Base-by-base conservation (phyloP, 2,329 filamentous ascomycete species). In the Colletotrichum gigasporum region DNA sequence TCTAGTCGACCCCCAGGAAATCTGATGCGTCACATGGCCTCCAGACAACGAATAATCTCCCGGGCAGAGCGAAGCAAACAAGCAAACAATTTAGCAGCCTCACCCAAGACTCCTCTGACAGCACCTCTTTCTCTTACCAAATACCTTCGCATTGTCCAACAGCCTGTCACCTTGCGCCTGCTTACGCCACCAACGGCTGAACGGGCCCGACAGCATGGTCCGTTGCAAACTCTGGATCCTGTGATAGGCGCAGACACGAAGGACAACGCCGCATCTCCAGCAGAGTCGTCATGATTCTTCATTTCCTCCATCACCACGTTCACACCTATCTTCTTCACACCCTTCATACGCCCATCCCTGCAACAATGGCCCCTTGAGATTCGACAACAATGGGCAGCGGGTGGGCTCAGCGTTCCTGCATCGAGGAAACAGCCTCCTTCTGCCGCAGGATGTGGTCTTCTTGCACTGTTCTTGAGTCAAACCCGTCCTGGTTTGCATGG, bases 181-280 rank as follows among this genome's bases (percentile, higher is more conserved):
- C 34, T 18, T 26, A 30, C 41, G 32, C 47, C 41, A 48, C 44
- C 45, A 63, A 52, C 51, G 24, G 20, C 30, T 30, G 22, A 18
- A n/a, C 7, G 47, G 55, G 26, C 41, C 61, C 61, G 39, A 60
- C 39, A 53, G 55, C 35, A 32, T n/a, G 61, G 61, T 54, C 42
- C 61, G 24, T 44, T n/a, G 16, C 28, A 12, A 9, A 4, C 11
- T 35, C n/a, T 18, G 54, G 42, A 11, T 8, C 14, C 11, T 35
- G 41, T 35, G 26, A 42, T 24, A 26, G 60, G 39, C 18, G 28
- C 22, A 39, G 24, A 41, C 34, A 48, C 37, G 39, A 35, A 18
- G 16, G n/a, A 20, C 20, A n/a, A 3, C 14, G 20, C 34, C 24
- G 24, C 12, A 20, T 34, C 55, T 10, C 39, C 30, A 44, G n/a